These are phyloP conservation scores for Durusdinium trenchii DNA, from an alignment of 73 alveolate genomes.

Conservation along the genomic window DNA sequence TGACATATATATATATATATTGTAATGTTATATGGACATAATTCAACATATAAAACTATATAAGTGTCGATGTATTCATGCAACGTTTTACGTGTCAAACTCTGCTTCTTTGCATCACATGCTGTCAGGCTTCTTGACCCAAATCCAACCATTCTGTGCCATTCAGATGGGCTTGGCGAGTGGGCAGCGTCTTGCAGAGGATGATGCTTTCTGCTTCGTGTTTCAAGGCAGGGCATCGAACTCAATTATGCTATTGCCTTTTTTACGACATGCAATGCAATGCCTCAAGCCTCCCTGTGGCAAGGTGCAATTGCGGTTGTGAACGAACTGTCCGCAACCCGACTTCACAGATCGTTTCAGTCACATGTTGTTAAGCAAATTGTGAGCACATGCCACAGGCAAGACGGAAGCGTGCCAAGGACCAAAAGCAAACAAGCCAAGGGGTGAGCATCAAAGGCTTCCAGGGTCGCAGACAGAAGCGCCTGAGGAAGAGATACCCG, in stretches of 20 bases:
- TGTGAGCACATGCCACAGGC: background rate
- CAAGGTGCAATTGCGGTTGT: constrained; percentile 51
- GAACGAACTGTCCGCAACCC: constrained; percentile 16
- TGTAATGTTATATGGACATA: no score
- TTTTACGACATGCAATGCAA: background rate
- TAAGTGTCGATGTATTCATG: no score
- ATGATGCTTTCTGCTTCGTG: constrained; percentile 39
- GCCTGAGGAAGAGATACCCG: constrained; percentile 74
- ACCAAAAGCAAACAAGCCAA: background rate
- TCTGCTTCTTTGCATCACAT: background rate
- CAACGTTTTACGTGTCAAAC: no score
- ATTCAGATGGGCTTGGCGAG: constrained; percentile 50
- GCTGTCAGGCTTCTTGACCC: constrained; percentile 34
- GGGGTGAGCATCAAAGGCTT: constrained; percentile 74
- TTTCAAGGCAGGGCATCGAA: constrained; percentile 56
- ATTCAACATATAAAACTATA: no score
- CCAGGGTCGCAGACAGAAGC: constrained; percentile 86
- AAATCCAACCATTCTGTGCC: constrained; percentile 30
- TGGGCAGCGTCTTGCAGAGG: constrained; percentile 66
- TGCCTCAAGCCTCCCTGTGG: background rate
- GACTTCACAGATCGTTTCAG: background rate
- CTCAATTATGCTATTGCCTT: no score
- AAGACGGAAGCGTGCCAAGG: background rate
- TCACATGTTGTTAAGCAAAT: background rate
- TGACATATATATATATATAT: no score